Evolutionary conservation across 1,284 basidiomycete genomes (phyloP).

Genomic region (Ceratobasidium sp.): DNA sequence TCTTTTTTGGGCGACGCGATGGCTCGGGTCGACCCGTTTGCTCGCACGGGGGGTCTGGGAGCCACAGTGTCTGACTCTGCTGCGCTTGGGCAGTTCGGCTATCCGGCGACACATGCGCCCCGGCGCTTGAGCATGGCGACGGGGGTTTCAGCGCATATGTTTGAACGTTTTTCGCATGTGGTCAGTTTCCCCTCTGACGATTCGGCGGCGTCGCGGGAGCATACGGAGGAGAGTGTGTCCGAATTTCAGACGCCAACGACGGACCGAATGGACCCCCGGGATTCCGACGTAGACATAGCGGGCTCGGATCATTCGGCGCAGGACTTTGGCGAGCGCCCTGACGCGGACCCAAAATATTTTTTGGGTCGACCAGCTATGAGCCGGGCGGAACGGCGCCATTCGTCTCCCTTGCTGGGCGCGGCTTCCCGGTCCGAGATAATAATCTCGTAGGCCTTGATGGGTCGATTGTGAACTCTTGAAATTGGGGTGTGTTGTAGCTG

Average conservation of each 20-base stretch:
- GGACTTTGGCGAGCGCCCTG: neutral
- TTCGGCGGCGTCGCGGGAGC: neutral
- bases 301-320: neutral
- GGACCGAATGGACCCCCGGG: neutral
- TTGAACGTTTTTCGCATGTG: neutral
- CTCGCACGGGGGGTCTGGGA: slow-evolving; percentile 15
- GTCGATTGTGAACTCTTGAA: neutral
- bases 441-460: neutral
- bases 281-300: neutral
- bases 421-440: neutral
- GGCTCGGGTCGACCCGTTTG: slow-evolving; percentile 28
- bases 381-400: slow-evolving; percentile 15
- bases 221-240: neutral
- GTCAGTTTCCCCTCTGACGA: neutral
- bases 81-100: neutral
- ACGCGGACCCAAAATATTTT: neutral
- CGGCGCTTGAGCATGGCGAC: neutral
- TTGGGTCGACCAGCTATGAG: neutral
- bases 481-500: neutral
- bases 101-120: neutral
- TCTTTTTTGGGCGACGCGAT: slow-evolving; percentile 33
- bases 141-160: slow-evolving; percentile 5
- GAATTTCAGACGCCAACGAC: slow-evolving; percentile 16
- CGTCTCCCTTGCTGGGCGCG: neutral
- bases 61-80: slow-evolving; percentile 2